phyloP scores from a whole-genome alignment of 768 basidiomycete species.

The Fomitopsis pulvina region DNA sequence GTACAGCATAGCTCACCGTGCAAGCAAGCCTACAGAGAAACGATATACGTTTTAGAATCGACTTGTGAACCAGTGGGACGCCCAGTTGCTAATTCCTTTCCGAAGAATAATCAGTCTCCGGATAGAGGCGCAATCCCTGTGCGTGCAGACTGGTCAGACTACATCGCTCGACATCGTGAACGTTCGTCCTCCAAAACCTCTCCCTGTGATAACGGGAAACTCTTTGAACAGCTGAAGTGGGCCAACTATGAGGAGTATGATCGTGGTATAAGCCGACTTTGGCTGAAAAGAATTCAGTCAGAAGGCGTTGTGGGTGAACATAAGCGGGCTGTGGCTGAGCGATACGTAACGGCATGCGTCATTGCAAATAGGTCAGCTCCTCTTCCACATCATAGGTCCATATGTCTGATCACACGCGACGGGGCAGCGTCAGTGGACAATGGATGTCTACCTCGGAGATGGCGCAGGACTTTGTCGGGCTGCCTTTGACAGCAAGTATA shows the following conservation, averaged over 20 bases:
- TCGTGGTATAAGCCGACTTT: constrained; percentile 59
- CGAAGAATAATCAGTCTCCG: not conserved
- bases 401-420: not conserved
- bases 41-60: constrained; percentile 54
- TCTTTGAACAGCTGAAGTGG: constrained; percentile 50
- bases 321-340: constrained; percentile 47
- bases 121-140: constrained; percentile 10
- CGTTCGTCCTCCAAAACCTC: not conserved
- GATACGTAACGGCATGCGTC: constrained; percentile 64
- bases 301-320: constrained; percentile 36
- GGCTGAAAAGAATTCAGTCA: constrained; percentile 40
- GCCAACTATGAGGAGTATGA: constrained; percentile 66
- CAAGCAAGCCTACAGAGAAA: constrained; percentile 19
- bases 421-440: constrained; percentile 53
- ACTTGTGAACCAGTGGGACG: constrained; percentile 71
- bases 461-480: constrained; percentile 63
- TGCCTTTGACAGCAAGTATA: constrained; percentile 17
- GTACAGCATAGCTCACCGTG: constrained; percentile 15
- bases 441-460: constrained; percentile 67
- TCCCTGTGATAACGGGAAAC: constrained; percentile 3
- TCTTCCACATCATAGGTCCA: not conserved
- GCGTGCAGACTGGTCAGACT: constrained; percentile 63
- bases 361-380: constrained; percentile 57
- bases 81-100: not conserved
- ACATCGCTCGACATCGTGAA: constrained; percentile 31